Evolutionary conservation across 257 asterid genomes (phyloP), one percentile per base, ranked within the genome.

Genomic region (Plantago elongata): DNA sequence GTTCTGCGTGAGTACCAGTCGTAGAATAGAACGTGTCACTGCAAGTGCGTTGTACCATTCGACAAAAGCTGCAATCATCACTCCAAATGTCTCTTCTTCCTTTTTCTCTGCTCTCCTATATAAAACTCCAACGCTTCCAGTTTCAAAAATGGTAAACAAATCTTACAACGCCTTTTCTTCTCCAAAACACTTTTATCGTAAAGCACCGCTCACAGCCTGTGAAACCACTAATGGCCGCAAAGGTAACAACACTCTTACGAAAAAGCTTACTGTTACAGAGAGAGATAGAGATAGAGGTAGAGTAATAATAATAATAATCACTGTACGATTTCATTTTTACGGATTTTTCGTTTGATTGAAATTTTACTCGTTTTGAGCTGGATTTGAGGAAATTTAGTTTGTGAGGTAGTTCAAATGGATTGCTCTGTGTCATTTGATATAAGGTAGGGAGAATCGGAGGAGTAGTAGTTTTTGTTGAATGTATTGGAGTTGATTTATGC

Each of bases 381-480:
- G 57, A 51, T 58, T 52, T 46, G 34, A 62, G 45, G 61, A 54
- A 45, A 49, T 56, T 45, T 22, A 47, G 9, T 2, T 10, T 12
- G 4, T 55, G 11, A 46, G 62, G 27, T 55, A 62, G 66, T 60
- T 62, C 60, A 12, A 37, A 78, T 78, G 78, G 75, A 71, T 67
- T 57, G 70, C 65, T 72, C 72, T 45, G 75, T 83, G 79, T 71
- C 91, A 73, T 83, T 74, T 65, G 83, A 81, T 75, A 67, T 85
- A 54, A 72, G 86, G 51, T 81, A 65, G 73, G n/a, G 17, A n/a
- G n/a, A n/a, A n/a, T n/a, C n/a, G n/a, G n/a, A 55, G 57, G 13
- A 9, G 57, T 15, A 17, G 16, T 45, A 12, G n/a, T 57, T 50
- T 43, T 70, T 49, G 27, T 17, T 56, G 22, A 52, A 61, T 63